Base-by-base conservation (phyloP, 1,139 yeast species). In the Candida sojae region DNA sequence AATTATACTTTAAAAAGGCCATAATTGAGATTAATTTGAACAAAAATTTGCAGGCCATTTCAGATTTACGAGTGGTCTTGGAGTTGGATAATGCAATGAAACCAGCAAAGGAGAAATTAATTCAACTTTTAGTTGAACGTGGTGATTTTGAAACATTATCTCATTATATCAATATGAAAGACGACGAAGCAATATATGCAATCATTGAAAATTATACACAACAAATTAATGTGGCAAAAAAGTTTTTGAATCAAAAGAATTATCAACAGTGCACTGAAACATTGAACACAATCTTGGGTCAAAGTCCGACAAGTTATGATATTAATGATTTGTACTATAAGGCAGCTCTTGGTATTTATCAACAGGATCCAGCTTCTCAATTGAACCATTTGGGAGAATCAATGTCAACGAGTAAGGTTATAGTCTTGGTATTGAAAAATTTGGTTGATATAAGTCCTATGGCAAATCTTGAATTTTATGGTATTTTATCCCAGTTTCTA, bases 1-100 rank as follows among this genome's bases (percentile, higher is more conserved):
- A 72, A 50, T 62, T 80, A 4, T 73, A 76, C 55, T 79, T 74
- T 58, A 81, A 79, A 57, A 78, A 77, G 53, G 86, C 85, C 0
- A 62, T 81, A 47, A 75, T 82, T 6, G 83, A 81, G 49, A 64
- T 79, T 50, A 71, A 77, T 34, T 58, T 83, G 53, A 75, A 77
- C 39, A 76, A 73, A 53, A 83, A 77, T 26, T 50, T 58, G 6
- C 65, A 66, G 33, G 84, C 87, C 0, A 68, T 80, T 9, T 60
- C 60, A 2, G 84, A 80, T 58, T 74, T 83, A 49, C 64, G 69
- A 44, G 56, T 54, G 33, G 77, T 82, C 28, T 61, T 82, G 46
- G 56, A 59, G 17, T 59, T 76, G 35, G 79, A 73, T 48, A 67
- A 76, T 6, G 55, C 58, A 33, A 69, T 73, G 54, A 52, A 55